These are phyloP conservation scores for Sporodiniella umbellata DNA, from an alignment of 371 early-diverging fungal genomes.

Conservation along the genomic window DNA sequence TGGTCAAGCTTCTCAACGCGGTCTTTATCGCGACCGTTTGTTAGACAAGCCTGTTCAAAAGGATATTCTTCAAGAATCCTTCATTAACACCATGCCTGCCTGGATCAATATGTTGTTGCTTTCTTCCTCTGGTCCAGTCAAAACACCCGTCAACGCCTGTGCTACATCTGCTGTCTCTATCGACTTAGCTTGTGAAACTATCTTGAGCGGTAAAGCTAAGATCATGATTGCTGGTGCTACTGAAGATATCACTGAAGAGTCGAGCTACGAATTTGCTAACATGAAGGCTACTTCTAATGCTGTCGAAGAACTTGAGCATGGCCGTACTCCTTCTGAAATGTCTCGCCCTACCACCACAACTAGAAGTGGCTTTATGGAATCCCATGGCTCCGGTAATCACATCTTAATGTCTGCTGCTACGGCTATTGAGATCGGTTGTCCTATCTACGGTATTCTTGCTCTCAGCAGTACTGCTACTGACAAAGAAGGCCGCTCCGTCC, in stretches of 20 bases:
- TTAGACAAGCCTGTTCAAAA: constrained; percentile 88
- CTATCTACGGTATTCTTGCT: constrained; percentile 92
- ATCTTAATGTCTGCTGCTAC: constrained; percentile 88
- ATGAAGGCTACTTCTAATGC: constrained; percentile 95
- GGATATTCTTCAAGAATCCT: constrained; percentile 94
- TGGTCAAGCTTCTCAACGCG: constrained; percentile 78
- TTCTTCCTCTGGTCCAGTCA: constrained; percentile 95
- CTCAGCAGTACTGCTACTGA: constrained; percentile 93
- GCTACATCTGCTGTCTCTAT: constrained; percentile 93
- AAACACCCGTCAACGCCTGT: constrained; percentile 94
- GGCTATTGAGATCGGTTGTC: constrained; percentile 94
- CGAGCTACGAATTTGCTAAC: constrained; percentile 93
- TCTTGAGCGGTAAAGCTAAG: constrained; percentile 90
- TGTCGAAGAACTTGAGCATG: constrained; percentile 80
- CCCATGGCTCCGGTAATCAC: constrained; percentile 90
- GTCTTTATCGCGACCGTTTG: constrained; percentile 76
- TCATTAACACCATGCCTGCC: constrained; percentile 95
- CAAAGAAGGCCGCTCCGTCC: constrained; percentile 95
- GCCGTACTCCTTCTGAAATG: constrained; percentile 90
- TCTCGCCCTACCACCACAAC: constrained; percentile 91
- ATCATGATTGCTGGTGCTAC: constrained; percentile 93
- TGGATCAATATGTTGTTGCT: constrained; percentile 97
- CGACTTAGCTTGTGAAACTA: constrained; percentile 90
- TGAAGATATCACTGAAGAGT: constrained; percentile 94
- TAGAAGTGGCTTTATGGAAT: constrained; percentile 95